phyloP scores from a whole-genome alignment of 768 basidiomycete genomes.

The Imleria badia region DNA sequence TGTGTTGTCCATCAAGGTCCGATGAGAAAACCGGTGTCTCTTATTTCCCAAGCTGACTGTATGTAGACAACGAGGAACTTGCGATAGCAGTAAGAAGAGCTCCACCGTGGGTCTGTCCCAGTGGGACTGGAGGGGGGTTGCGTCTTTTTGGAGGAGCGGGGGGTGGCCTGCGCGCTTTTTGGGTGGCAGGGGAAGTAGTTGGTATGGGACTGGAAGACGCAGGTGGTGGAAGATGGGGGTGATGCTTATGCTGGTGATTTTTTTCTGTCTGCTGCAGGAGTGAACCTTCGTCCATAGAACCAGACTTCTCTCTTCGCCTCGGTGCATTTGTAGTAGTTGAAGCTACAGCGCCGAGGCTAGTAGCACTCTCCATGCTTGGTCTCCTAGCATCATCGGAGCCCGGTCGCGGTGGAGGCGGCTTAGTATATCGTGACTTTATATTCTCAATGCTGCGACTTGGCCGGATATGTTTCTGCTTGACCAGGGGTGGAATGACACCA shows the following conservation, averaged over 20 bases:
- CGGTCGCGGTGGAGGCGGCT: conserved; percentile 32
- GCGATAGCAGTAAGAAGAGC: conserved; percentile 62
- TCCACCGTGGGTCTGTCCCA: conserved; percentile 47
- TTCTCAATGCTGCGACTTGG: conserved; percentile 68
- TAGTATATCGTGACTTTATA: conserved; percentile 36
- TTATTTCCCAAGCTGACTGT: conserved; percentile 19
- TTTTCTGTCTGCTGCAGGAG: conserved; percentile 21
- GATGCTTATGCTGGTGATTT: conserved; percentile 15
- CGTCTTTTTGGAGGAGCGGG: conserved; percentile 68
- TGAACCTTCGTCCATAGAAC: conserved; percentile 28
- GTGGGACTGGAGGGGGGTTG: conserved; percentile 71
- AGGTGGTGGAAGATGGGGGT: conserved; percentile 15
- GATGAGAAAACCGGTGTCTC: conserved; percentile 1
- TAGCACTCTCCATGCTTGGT: conserved; percentile 40
- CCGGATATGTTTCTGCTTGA: conserved; percentile 50
- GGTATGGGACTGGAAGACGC: conserved; percentile 17
- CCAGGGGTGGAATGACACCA: conserved; percentile 18
- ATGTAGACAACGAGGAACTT: conserved; percentile 32
- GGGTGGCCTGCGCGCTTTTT: conserved; percentile 48
- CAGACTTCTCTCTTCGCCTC: conserved; percentile 26
- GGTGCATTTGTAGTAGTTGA: conserved; percentile 18
- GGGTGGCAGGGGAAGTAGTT: conserved; percentile 20
- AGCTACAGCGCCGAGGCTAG: conserved; percentile 30
- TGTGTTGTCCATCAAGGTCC: conserved; percentile 6
- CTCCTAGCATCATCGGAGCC: conserved; percentile 39